Base-by-base conservation (phyloP, 805 yeast species). In the Naumovozyma castellii region DNA sequence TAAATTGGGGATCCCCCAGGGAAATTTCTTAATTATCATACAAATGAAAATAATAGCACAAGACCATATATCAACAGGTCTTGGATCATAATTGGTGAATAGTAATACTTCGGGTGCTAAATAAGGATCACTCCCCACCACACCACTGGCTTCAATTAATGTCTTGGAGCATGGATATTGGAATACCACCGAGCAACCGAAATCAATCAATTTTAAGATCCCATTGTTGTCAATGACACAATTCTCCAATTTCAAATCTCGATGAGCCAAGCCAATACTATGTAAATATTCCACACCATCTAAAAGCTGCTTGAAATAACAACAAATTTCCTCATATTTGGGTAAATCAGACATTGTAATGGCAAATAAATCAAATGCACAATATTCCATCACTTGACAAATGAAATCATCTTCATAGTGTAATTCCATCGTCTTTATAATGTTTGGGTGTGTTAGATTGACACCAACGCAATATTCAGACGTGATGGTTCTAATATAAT, bases 381-480 rank as follows among this genome's bases (percentile, higher is more conserved):
- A 86, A 61, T 84, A 87, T 55, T 88, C 97, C 94, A 87, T 82
- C 35, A 87, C 86, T 62, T 87, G 96, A 50, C 82, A 76, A 41
- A 85, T 80, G 41, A 87, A 71, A 46, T 84, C 90, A 46, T 80
- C 76, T 53, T 86, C 96, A 62, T 84, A 85, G 33, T 88, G 80
- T 39, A 88, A 85, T 57, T 87, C 97, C 37, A 87, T 76, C 1
- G 97, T 87, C 59, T 84, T 88, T 43, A 88, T 82, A 47, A 87
- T 82, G 57, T 87, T 87, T 14, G 94, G 83, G 59, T 87, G 94
- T 55, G 83, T 81, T 46, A 87, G 68, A 1, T 96, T 82, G 2
- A 92, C 80, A 0, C 96, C 95, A 53, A 87, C 83, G 65, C 95
- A 86, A 62, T 84, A 87, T 64, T 87, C 97, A 35, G 94, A 86